These are phyloP conservation scores for Aegilops sharonensis DNA, from an alignment of 176 grass and related monocot genomes.

Conservation along the genomic window DNA sequence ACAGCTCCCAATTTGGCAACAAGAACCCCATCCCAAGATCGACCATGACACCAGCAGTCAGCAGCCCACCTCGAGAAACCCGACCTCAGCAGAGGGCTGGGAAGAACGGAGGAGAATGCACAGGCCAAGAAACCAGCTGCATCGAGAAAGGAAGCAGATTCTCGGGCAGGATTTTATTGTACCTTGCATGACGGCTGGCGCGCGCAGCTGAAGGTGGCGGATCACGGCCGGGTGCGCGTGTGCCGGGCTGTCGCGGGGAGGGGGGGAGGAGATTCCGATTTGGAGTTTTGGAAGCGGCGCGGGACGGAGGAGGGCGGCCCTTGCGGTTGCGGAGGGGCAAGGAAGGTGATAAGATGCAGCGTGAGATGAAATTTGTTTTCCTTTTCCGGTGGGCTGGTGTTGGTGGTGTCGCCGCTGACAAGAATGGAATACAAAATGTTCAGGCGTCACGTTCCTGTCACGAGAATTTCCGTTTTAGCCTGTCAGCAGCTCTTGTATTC, in stretches of 20 bases:
- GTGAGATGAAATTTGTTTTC: not conserved
- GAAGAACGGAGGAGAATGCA: not conserved
- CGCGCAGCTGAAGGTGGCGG: not conserved
- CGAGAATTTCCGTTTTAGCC: not conserved
- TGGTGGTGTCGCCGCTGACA: not conserved
- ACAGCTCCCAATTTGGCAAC: not conserved
- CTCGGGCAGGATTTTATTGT: not conserved
- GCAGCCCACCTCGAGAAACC: not conserved
- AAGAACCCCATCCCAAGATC: not conserved
- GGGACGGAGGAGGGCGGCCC: not conserved
- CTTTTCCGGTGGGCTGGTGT: not conserved
- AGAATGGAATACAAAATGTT: not conserved
- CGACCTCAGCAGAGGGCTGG: not conserved
- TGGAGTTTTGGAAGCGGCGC: not conserved
- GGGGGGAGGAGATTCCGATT: slow-evolving; percentile 1
- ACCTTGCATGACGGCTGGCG: slow-evolving; percentile 9
- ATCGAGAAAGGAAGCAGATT: not conserved
- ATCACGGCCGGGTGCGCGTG: slow-evolving; percentile 6
- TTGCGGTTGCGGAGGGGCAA: slow-evolving; percentile 20
- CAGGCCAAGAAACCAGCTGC: not conserved
- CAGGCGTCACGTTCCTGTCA: slow-evolving; percentile 9
- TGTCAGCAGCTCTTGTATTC: not conserved
- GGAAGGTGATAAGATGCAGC: not conserved
- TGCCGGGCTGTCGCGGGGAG: not conserved
- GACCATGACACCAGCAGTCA: not conserved